phyloP scores from a whole-genome alignment of 805 yeast genomes.

The Hanseniaspora taiwanica region DNA sequence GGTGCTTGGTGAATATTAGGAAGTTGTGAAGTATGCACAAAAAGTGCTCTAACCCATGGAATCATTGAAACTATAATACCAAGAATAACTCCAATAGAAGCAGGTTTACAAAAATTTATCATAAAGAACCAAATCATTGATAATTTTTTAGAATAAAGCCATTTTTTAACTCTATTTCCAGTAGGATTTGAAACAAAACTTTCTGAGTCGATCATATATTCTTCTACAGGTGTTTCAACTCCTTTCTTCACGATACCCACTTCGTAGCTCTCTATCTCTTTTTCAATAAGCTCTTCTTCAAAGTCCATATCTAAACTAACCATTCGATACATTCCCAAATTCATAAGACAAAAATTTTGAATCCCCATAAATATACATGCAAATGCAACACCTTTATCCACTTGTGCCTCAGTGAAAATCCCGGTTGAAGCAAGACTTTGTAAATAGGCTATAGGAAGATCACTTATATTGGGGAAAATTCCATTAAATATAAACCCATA shows the following conservation, averaged over 20 bases:
- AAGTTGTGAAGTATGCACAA: slow-evolving; percentile 35
- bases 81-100: slow-evolving; percentile 53
- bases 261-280: neutral
- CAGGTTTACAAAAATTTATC: slow-evolving; percentile 53
- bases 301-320: slow-evolving; percentile 53
- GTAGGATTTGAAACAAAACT: no score
- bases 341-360: slow-evolving; percentile 56
- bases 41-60: slow-evolving; percentile 73
- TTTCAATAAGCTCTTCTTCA: no score
- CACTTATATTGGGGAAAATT: slow-evolving; percentile 65
- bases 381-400: slow-evolving; percentile 65
- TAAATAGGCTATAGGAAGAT: slow-evolving; percentile 73
- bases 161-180: no score
- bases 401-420: slow-evolving; percentile 39
- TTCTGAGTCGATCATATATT: no score
- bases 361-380: slow-evolving; percentile 59
- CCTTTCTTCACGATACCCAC: no score
- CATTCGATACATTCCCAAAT: slow-evolving; percentile 59
- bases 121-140: slow-evolving; percentile 25
- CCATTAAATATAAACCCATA: slow-evolving; percentile 69
- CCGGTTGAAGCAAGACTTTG: slow-evolving; percentile 57
- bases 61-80: slow-evolving; percentile 62
- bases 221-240: no score
- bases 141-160: slow-evolving; percentile 14
- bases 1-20: slow-evolving; percentile 71